Percentiles rank a stretch among this genome's conserved stretches.
Conservation (phyloP, 371 early-diverging fungal species). For the Blakeslea trispora region DNA sequence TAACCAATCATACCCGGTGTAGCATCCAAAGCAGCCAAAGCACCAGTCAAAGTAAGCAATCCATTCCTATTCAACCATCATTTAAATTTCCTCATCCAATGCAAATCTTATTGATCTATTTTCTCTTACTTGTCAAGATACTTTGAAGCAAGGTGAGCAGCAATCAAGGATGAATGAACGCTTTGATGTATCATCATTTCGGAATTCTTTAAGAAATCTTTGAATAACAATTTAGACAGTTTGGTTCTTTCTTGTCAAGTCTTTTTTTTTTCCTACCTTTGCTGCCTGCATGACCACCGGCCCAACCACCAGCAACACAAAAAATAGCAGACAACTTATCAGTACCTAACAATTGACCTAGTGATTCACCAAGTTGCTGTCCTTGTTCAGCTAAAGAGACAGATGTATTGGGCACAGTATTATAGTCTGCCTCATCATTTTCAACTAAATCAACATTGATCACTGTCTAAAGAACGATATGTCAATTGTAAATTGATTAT, state of each 20-base stretch:
- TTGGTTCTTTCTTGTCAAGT: not conserved
- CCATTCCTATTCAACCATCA: slow-evolving; percentile 82
- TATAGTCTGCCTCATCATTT: slow-evolving; percentile 76
- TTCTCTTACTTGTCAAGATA: slow-evolving; percentile 75
- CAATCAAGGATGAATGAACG: slow-evolving; percentile 80
- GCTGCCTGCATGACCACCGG: slow-evolving; percentile 86
- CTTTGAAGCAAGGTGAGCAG: slow-evolving; percentile 79
- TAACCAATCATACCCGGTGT: slow-evolving; percentile 94
- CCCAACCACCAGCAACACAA: slow-evolving; percentile 97
- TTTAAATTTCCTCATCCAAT: too few species aligned
- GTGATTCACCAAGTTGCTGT: slow-evolving; percentile 41
- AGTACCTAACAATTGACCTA: slow-evolving; percentile 37
- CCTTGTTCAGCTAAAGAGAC: slow-evolving; percentile 65
- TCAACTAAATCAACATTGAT: slow-evolving; percentile 76
- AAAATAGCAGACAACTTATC: slow-evolving; percentile 80
- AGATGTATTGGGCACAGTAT: slow-evolving; percentile 56
- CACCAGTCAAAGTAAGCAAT: slow-evolving; percentile 82
- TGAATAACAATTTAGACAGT: slow-evolving; percentile 3
- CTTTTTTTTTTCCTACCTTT: slow-evolving; percentile 48
- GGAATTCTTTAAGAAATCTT: slow-evolving; percentile 73
- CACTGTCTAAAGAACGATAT: slow-evolving; percentile 46
- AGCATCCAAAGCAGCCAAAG: slow-evolving; percentile 72
- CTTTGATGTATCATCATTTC: slow-evolving; percentile 82
- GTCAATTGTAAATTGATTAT: not conserved
- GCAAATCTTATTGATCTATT: too few species aligned